Base-by-base conservation (phyloP, 768 basidiomycete genomes). In the Saitozyma podzolica region DNA sequence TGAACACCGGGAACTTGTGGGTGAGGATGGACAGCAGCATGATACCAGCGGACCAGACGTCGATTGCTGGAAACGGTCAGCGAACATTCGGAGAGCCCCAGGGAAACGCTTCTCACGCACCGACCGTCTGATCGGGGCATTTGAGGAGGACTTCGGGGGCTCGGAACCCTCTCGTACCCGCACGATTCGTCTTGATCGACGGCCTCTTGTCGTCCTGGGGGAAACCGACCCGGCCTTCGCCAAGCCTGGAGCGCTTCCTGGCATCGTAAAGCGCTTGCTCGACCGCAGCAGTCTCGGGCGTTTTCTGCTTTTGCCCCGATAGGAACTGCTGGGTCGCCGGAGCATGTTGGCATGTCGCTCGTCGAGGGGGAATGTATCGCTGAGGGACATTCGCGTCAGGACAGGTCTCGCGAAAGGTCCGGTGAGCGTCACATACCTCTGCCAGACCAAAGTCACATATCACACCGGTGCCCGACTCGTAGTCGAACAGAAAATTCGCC, bases 111-210 rank as follows among this genome's bases (percentile, higher is more conserved):
- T 29, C n/a, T 45, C 43, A 80, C 86, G 65, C 68, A 94, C 95
- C 91, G 65, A 91, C 92, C 9, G 87, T 88, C 80, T 99, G 96
- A 70, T 92, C 89, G 4, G 86, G 86, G 70, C 96, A 99, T 78
- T 98, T 99, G 47, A 99, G 78, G 43, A 99, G 80, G 2, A 99
- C 95, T 72, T 99, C 96, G 0, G 96, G 96, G 1, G 96, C 93
- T 61, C 96, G 86, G 78, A 99, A 99, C 0, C 96, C 96, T 71
- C 96, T 82, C 11, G 96, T 99, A 4, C 96, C 96, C 1, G 96
- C 96, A 53, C 96, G 86, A 75, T 97, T 98, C 3, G 96, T 93
- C 78, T 94, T 94, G 56, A 91, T 89, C 45, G 84, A 82, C 0
- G 91, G 90, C 67, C 77, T 57, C 55, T 75, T 77, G 51, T 80